Base-by-base conservation (phyloP, 2,329 filamentous ascomycete genomes). In the Penicillium sp. region DNA sequence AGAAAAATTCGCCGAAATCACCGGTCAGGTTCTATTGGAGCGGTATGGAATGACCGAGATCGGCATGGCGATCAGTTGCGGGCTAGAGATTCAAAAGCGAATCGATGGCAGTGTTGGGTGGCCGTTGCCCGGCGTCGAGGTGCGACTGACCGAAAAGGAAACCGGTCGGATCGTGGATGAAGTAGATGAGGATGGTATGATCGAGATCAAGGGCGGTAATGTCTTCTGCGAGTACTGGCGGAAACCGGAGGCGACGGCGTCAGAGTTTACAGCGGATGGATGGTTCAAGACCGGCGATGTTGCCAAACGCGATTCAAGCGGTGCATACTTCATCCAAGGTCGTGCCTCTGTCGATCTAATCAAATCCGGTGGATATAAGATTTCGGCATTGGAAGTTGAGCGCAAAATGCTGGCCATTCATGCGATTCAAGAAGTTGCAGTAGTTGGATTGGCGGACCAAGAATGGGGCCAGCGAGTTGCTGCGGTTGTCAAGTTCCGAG, bases 401-500 rank as follows among this genome's bases (percentile, higher is more conserved):
- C 74, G 81, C 19, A 81, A 83, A 60, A 76, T 83, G 61, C 71
- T 84, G 25, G 74, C 75, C 0, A 63, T 84, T 52, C 73, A 78
- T 1, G 77, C 78, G 33, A 74, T 83, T 35, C 72, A 78, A 47
- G 82, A 84, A 67, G 81, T 79, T 5, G 81, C 81, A 62, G 79
- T 83, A 1, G 79, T 84, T 4, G 81, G 82, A 1, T 73, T 84
- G n/a, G 69, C 75, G 0, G 81, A 83, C 60, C 76, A 81, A 19
- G 81, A 83, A 69, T 84, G 79, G 68, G 81, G 82, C 2, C 81
- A 85, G 67, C 74, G 81, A 21, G 82, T 85, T 3, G 82, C 78
- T n/a, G 81, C 81, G 1, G 75, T 81, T n/a, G 66, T 84, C 15
- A 79, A 75, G 47, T 73, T 75, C 49, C 68, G 73, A 31, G 49